A percentile compares a stretch with the other conserved stretches of the same genome.
phyloP scores from a whole-genome alignment of 345 rosid species.

The Microthlaspi erraticum region DNA sequence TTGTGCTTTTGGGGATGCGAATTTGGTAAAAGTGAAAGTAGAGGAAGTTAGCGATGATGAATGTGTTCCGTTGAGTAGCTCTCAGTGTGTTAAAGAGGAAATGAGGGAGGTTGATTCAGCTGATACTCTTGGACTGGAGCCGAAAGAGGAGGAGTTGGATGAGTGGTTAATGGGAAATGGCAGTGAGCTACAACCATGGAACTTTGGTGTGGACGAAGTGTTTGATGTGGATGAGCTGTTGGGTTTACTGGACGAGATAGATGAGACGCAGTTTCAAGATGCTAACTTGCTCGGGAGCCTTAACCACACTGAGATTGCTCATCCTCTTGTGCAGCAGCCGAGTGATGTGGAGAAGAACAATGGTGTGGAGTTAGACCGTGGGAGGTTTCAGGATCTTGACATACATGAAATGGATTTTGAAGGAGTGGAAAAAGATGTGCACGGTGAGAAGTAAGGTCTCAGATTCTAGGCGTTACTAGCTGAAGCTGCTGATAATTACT shows the following conservation, averaged over 20 bases:
- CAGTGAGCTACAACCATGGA: conserved; percentile 27
- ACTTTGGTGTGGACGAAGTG: conserved; percentile 49
- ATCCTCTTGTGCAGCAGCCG: conserved; percentile 10
- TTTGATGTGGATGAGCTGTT: conserved; percentile 69
- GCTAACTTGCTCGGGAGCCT: conserved; percentile 31
- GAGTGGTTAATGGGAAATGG: conserved; percentile 20
- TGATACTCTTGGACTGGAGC: conserved; percentile 30
- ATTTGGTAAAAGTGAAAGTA: conserved; percentile 23
- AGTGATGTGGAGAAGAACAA: conserved; percentile 32
- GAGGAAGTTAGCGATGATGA: conserved; percentile 43
- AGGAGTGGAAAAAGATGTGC: conserved; percentile 3
- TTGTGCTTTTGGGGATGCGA: conserved; percentile 43
- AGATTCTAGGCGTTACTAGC: no score
- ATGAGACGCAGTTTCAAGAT: conserved; percentile 40
- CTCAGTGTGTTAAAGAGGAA: conserved; percentile 26
- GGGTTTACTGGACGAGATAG: conserved; percentile 38
- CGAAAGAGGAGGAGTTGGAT: conserved; percentile 6
- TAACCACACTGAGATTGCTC: conserved; percentile 30
- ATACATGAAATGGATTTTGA: conserved; percentile 8
- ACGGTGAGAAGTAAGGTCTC: conserved; percentile 1
- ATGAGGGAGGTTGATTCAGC: background rate
- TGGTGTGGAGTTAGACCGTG: conserved; percentile 12
- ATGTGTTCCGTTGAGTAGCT: conserved; percentile 8
- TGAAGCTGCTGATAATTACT: conserved; percentile 21
- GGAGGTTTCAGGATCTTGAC: conserved; percentile 24